Evolutionary conservation across 805 yeast species (phyloP).

Genomic region (Metschnikowia lochheadii): DNA sequence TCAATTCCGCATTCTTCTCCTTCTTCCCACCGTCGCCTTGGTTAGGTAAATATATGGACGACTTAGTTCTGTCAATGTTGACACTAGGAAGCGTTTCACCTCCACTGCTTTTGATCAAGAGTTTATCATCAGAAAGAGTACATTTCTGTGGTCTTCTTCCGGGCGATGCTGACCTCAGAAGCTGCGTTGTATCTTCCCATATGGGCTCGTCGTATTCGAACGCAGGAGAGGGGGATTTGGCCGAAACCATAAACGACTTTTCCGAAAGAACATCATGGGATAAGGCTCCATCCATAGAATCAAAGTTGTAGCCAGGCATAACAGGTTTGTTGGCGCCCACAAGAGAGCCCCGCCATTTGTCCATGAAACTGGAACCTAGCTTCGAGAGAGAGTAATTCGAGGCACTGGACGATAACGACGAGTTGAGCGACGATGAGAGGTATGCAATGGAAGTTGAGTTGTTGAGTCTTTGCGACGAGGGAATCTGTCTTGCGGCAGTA

Average conservation of each 20-base stretch:
- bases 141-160: slow-evolving; percentile 1
- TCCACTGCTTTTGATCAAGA: slow-evolving; percentile 11
- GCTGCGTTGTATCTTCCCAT: slow-evolving; percentile 13
- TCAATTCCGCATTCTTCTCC: slow-evolving; percentile 3
- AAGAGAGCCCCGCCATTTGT: slow-evolving; percentile 40
- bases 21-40: slow-evolving; percentile 2
- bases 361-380: slow-evolving; percentile 41
- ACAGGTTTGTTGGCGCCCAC: slow-evolving; percentile 10
- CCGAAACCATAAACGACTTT: slow-evolving; percentile 6
- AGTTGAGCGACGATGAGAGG: slow-evolving; percentile 38
- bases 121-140: slow-evolving; percentile 15
- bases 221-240: slow-evolving; percentile 16
- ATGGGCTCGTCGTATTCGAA: slow-evolving; percentile 13
- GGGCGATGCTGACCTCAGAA: slow-evolving; percentile 2
- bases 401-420: slow-evolving; percentile 33
- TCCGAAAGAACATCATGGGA: slow-evolving; percentile 6
- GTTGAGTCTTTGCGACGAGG: slow-evolving; percentile 25
- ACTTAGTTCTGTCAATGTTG: slow-evolving; percentile 9
- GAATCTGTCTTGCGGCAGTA: slow-evolving; percentile 18
- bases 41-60: slow-evolving; percentile 5
- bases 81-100: slow-evolving; percentile 3
- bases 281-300: slow-evolving; percentile 7
- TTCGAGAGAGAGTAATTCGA: slow-evolving; percentile 39
- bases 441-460: slow-evolving; percentile 37
- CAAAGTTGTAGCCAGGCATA: slow-evolving; percentile 5